Percentiles rank a stretch among this genome's conserved stretches.
These are phyloP conservation scores for Dujonia santamariae DNA, from an alignment of 1,139 yeast genomes.

Conservation along the genomic window DNA sequence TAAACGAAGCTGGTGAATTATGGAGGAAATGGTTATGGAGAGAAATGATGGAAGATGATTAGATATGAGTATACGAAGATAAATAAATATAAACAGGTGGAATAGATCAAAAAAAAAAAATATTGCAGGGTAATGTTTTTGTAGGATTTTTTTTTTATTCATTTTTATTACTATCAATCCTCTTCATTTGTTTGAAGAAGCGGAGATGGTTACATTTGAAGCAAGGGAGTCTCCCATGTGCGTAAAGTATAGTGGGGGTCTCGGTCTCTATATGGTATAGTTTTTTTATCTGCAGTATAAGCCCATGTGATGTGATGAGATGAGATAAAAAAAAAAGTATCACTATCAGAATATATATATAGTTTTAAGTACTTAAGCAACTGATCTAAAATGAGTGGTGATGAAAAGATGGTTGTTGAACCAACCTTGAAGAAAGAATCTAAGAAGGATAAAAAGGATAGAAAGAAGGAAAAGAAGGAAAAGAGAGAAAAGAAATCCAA, in stretches of 20 bases:
- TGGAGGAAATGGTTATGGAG: slow-evolving; percentile 87
- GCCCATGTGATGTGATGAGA: slow-evolving; percentile 3
- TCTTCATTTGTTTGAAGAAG: background rate
- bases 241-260: no score
- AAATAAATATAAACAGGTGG: no score
- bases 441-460: slow-evolving; percentile 22
- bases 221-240: background rate
- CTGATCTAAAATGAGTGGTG: slow-evolving; percentile 5
- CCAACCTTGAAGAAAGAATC: slow-evolving; percentile 1
- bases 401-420: slow-evolving; percentile 1
- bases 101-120: no score
- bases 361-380: background rate
- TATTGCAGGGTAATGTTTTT: no score
- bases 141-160: background rate
- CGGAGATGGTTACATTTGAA: background rate
- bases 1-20: slow-evolving; percentile 78
- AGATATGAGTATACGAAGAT: no score
- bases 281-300: no score
- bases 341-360: background rate
- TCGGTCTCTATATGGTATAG: no score
- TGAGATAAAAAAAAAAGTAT: slow-evolving; percentile 1
- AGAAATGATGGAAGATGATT: slow-evolving; percentile 54
- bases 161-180: background rate
- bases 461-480: slow-evolving; percentile 21
- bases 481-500: slow-evolving; percentile 18